These are phyloP conservation scores for Pseudohyphozyma bogoriensis DNA, from an alignment of 768 basidiomycete species.

Conservation along the genomic window DNA sequence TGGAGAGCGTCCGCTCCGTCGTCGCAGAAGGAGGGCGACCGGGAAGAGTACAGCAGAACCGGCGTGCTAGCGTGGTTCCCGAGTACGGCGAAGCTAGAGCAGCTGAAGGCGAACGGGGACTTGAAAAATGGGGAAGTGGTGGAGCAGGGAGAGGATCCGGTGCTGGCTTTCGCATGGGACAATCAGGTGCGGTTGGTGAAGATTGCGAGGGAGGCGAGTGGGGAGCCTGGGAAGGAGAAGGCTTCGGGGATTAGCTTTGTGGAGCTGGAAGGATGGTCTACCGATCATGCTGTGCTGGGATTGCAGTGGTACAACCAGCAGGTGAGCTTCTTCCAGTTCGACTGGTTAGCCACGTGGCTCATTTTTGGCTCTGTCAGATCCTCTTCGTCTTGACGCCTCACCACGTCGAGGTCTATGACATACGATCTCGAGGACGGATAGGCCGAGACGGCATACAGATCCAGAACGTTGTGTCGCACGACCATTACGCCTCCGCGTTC, in stretches of 20 bases:
- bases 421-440: slow-evolving; percentile 48
- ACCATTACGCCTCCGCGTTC: slow-evolving; percentile 13
- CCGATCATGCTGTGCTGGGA: slow-evolving; percentile 55
- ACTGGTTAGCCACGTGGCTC: slow-evolving; percentile 54
- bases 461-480: slow-evolving; percentile 41
- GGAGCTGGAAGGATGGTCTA: slow-evolving; percentile 31
- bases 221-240: slow-evolving; percentile 24
- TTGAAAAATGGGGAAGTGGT: background rate
- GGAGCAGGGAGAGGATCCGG: slow-evolving; percentile 43
- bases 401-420: slow-evolving; percentile 61
- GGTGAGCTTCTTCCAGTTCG: slow-evolving; percentile 46
- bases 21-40: slow-evolving; percentile 1
- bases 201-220: slow-evolving; percentile 45
- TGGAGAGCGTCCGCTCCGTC: slow-evolving; percentile 38
- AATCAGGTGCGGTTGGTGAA: slow-evolving; percentile 53
- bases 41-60: slow-evolving; percentile 42
- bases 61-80: slow-evolving; percentile 78
- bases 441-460: slow-evolving; percentile 56
- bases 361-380: slow-evolving; percentile 34
- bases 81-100: slow-evolving; percentile 41
- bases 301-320: slow-evolving; percentile 79
- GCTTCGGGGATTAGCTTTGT: slow-evolving; percentile 44
- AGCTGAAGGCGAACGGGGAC: slow-evolving; percentile 35
- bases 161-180: slow-evolving; percentile 81
- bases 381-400: slow-evolving; percentile 42